Base-by-base conservation (phyloP, 805 yeast species). In the Candida boidinii region DNA sequence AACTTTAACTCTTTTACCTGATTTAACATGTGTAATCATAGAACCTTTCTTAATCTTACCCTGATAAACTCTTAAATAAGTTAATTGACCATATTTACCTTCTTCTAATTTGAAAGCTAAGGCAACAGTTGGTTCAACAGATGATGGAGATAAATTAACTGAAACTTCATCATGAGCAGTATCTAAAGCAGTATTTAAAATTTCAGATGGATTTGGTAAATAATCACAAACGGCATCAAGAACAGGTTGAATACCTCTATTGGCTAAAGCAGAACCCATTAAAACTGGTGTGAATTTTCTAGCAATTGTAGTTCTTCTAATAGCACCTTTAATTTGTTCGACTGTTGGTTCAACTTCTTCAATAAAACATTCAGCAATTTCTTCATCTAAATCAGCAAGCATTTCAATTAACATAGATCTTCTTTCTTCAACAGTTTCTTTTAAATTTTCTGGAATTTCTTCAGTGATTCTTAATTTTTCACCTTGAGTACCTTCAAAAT, bases 81-180 rank as follows among this genome's bases (percentile, higher is more conserved):
- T 92, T 51, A 92, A 73, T 68, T 92, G 99, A 48, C 99, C 99
- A 56, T 85, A 92, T 51, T 85, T 80, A 45, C 98, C 97, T 65
- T 92, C 99, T 66, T 92, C 99, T 44, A 92, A 76, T 66, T 92
- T 92, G 76, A 92, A 92, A n/a, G 99, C 99, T 39, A 92, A 71
- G 30, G 96, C 96, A 36, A 92, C 94, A 50, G 92, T 85, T 24
- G 96, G 95, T 45, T 77, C 73, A 35, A 66, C 52, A 14, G 77
- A 62, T 16, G 88, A 69, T 27, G 97, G 94, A 26, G 76, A 62
- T 47, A 92, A 65, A 43, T 76, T 74, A 27, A 92, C 76, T 29
- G 86, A 79, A 17, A 67, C 64, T 57, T 80, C 94, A 19, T 66
- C 66, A 23, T 73, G 60, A 29, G 72, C 57, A 36, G 80, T 60